These are phyloP conservation scores for Hibiscus trionum DNA, from an alignment of 345 rosid genomes.

Conservation along the genomic window DNA sequence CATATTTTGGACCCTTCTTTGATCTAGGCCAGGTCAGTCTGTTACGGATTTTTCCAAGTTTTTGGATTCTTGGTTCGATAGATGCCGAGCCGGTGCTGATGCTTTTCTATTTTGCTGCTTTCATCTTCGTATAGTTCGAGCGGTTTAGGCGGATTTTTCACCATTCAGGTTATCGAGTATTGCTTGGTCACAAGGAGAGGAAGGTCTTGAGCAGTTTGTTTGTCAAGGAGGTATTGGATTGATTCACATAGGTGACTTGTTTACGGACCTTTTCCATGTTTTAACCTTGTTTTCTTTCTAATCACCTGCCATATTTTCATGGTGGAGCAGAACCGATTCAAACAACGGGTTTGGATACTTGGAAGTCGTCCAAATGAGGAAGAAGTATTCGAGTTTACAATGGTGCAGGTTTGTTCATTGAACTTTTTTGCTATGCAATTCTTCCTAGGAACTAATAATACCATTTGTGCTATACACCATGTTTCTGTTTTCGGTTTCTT, in stretches of 20 bases:
- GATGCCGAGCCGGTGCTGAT: background rate
- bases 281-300: background rate
- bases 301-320: background rate
- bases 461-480: background rate
- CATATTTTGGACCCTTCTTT: constrained; percentile 87
- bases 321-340: constrained; percentile 55
- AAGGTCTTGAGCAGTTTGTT: constrained; percentile 72
- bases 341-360: constrained; percentile 82
- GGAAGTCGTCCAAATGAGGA: constrained; percentile 91
- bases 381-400: constrained; percentile 78
- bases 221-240: constrained; percentile 58
- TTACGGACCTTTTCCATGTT: background rate
- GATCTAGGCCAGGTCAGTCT: constrained; percentile 79
- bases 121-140: constrained; percentile 52
- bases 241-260: background rate
- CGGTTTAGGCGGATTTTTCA: constrained; percentile 90
- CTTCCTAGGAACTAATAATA: background rate
- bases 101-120: background rate
- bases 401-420: constrained; percentile 58
- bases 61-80: background rate
- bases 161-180: constrained; percentile 77
- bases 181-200: constrained; percentile 86
- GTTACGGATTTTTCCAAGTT: background rate
- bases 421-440: constrained; percentile 7
- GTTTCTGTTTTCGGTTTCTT: background rate